Base-by-base conservation (phyloP, 2,329 filamentous ascomycete species). In the Cadophora gregata region DNA sequence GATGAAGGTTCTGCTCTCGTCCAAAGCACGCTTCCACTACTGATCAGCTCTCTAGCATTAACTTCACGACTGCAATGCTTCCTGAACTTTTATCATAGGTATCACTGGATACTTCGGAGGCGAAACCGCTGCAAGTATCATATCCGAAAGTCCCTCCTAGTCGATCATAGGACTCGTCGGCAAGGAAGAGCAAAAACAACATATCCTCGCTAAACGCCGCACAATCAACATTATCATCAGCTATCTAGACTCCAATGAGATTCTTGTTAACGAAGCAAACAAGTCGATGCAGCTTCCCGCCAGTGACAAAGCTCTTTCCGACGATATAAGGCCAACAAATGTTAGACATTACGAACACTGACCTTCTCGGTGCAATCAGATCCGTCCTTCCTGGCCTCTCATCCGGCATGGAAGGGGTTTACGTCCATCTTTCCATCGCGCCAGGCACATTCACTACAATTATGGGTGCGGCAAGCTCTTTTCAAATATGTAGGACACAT, bases 401-500 rank as follows among this genome's bases (percentile, higher is more conserved):
- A 2, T 33, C 51, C 4, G 66, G 64, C 4, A 61, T 56, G 14
- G 69, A 63, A 59, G 62, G 55, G 25, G 4, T n/a, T 19, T 66
- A 62, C 27, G 68, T 71, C 60, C 70, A 72, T 21, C 55, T 71
- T n/a, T 70, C 69, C 3, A 68, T 69, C 25, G 67, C 66, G 42
- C 69, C 63, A 1, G 61, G 48, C 16, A 50, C 65, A 12, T 48
- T 62, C 21, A 65, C 19, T 48, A 38, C 14, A 48, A 47, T 16
- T 62, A 19, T 24, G 69, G 69, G 1, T 36, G 55, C 27, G 67
- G 70, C 3, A 45, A 69, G 8, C 69, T 73, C 2, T 76, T 77
- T 4, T 74, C 80, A 56, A 81, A 81, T 58, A 71, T 81, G 33
- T 84, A 80, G 71, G 75, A 83, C 64, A 85, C 61, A 76, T 80